A percentile compares a stretch with the other conserved stretches of the same genome.
These are phyloP conservation scores for Calendula officinalis DNA, from an alignment of 129 eudicot genomes.

Conservation along the genomic window DNA sequence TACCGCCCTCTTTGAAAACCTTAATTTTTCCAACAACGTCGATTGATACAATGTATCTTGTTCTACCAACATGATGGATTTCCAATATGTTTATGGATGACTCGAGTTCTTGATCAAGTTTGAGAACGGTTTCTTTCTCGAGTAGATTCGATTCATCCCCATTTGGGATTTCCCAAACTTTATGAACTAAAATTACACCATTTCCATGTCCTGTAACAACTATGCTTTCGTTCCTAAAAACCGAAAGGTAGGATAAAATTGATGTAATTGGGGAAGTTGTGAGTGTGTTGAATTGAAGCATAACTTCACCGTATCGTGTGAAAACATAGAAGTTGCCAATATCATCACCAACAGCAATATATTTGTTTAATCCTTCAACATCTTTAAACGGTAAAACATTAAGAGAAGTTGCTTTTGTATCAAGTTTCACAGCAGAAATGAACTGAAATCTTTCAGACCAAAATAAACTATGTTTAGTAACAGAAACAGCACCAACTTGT, in stretches of 20 bases:
- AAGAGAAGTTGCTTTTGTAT: conserved; percentile 59
- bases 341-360: conserved; percentile 78
- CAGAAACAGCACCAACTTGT: conserved; percentile 47
- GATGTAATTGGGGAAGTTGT: conserved; percentile 51
- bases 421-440: conserved; percentile 78
- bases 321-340: conserved; percentile 63
- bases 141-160: conserved; percentile 60
- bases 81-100: conserved; percentile 53
- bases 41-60: conserved; percentile 61
- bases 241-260: conserved; percentile 61
- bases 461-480: conserved; percentile 70
- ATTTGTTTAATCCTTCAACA: conserved; percentile 71
- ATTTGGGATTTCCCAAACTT: conserved; percentile 59
- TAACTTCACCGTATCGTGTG: conserved; percentile 63
- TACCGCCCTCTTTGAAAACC: conserved; percentile 77
- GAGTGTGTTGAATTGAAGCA: conserved; percentile 50
- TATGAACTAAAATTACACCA: conserved; percentile 74
- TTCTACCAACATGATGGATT: conserved; percentile 84
- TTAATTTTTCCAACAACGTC: conserved; percentile 59
- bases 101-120: conserved; percentile 35
- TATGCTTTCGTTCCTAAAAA: conserved; percentile 65
- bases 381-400: conserved; percentile 74
- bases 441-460: conserved; percentile 94
- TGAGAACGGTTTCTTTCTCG: conserved; percentile 43
- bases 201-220: conserved; percentile 82